Conservation (phyloP, 352 stramenopile genomes). For the Phytophthora foliorum region DNA sequence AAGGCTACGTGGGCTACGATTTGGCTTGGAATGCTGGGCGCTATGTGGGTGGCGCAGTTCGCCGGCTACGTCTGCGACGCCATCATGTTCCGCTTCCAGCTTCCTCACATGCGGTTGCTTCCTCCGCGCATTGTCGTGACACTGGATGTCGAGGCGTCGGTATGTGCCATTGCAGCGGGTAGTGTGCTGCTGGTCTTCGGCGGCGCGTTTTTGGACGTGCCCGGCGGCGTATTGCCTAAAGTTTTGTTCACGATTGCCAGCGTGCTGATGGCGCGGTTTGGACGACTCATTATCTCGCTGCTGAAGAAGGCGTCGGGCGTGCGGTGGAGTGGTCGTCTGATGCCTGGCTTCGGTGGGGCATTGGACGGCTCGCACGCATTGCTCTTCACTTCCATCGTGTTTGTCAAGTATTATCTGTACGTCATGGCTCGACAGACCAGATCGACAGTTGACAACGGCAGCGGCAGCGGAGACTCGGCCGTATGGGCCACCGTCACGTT, state of each 20-base stretch:
- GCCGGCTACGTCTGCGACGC: conserved; percentile 59
- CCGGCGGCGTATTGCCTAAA: conserved; percentile 64
- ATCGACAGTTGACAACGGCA: conserved; percentile 8
- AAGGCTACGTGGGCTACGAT: conserved; percentile 45
- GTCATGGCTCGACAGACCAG: conserved; percentile 26
- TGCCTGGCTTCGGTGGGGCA: conserved; percentile 94
- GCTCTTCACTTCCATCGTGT: conserved; percentile 83
- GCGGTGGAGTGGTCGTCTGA: conserved; percentile 93
- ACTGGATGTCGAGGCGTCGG: conserved; percentile 56
- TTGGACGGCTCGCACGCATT: conserved; percentile 93
- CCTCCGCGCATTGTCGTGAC: conserved; percentile 54
- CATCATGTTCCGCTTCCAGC: conserved; percentile 64
- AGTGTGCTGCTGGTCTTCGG: conserved; percentile 50
- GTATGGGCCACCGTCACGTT: conserved; percentile 42
- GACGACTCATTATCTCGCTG: conserved; percentile 93
- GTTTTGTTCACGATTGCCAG: conserved; percentile 83
- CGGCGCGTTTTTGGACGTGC: conserved; percentile 38
- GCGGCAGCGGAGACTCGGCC: conserved; percentile 28
- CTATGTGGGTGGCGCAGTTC: conserved; percentile 58
- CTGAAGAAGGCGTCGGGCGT: conserved; percentile 93
- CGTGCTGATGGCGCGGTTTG: conserved; percentile 91
- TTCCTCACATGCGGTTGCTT: conserved; percentile 53
- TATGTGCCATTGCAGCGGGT: conserved; percentile 50
- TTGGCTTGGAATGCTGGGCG: conserved; percentile 50
- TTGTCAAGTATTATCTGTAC: conserved; percentile 63